A percentile compares a stretch with the other conserved stretches of the same genome.
Evolutionary conservation across 139 green algal genomes (phyloP).

Genomic region (Auxenochlorella protothecoides): DNA sequence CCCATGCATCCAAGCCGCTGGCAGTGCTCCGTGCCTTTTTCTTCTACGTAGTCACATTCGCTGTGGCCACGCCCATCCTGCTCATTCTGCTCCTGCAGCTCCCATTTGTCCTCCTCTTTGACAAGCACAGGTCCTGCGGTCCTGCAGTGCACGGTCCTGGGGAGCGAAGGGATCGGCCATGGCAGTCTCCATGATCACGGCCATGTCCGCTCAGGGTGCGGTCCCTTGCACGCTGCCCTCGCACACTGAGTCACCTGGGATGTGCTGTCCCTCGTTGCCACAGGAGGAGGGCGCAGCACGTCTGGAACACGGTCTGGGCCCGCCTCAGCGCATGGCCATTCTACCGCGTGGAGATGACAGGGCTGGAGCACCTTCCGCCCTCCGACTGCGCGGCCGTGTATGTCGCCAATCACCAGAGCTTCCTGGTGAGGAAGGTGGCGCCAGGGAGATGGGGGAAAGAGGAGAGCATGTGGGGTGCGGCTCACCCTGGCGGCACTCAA

Average conservation of each 20-base stretch:
- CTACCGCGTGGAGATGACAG: constrained; percentile 41
- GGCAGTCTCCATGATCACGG: no score
- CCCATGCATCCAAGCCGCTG: constrained; percentile 2
- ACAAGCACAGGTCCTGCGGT: constrained; percentile 54
- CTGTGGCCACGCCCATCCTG: constrained; percentile 77
- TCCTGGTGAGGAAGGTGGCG: constrained; percentile 50
- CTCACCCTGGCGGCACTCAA: no score
- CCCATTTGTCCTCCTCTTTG: constrained; percentile 63
- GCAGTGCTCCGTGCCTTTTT: constrained; percentile 31
- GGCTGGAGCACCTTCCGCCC: constrained; percentile 77
- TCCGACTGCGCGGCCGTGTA: constrained; percentile 74
- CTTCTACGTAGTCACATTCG: constrained; percentile 75
- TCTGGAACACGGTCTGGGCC: no score
- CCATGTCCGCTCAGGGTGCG: no score
- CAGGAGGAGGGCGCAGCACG: no score
- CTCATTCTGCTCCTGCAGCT: constrained; percentile 63
- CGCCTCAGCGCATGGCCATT: no score
- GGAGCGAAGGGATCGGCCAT: no score
- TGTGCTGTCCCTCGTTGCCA: no score
- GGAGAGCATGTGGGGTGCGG: no score
- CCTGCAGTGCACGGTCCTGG: no score
- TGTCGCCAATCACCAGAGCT: constrained; percentile 93
- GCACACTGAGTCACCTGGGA: no score
- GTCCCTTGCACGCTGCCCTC: no score
- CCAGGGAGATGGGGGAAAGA: not conserved